A percentile compares a stretch with the other conserved stretches of the same genome.
These are phyloP conservation scores for Saccharomyces hybrid DNA, from an alignment of 1,139 yeast genomes.

Conservation along the genomic window DNA sequence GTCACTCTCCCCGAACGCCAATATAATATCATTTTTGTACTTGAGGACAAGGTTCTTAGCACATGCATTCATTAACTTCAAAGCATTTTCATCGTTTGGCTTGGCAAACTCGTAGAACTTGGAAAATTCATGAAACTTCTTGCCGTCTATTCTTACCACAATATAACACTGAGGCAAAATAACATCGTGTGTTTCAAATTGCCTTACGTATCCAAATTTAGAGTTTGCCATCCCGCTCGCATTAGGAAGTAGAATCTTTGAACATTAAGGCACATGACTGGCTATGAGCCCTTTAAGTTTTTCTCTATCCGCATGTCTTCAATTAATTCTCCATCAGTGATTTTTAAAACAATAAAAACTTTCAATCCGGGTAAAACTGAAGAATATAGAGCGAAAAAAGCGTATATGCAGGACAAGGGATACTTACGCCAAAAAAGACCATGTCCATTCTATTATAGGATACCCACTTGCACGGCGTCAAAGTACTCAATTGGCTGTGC, in stretches of 20 bases:
- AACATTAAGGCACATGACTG: neutral
- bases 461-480: neutral
- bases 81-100: constrained; percentile 79
- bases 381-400: neutral
- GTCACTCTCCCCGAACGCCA: constrained; percentile 94
- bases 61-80: constrained; percentile 72
- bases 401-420: neutral
- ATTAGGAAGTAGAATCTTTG: neutral
- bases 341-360: neutral
- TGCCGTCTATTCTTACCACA: constrained; percentile 84
- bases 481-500: neutral
- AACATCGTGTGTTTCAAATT: constrained; percentile 66
- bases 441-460: neutral
- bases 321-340: neutral
- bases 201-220: constrained; percentile 75
- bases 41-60: constrained; percentile 48
- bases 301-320: neutral
- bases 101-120: constrained; percentile 64
- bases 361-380: neutral
- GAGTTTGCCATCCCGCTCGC: constrained; percentile 60
- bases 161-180: constrained; percentile 77
- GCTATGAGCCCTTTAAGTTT: neutral
- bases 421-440: neutral
- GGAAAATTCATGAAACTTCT: constrained; percentile 87
- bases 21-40: constrained; percentile 60